These are phyloP conservation scores for Vaccinium myrtillus DNA, from an alignment of 148 eudicot species.

Conservation along the genomic window DNA sequence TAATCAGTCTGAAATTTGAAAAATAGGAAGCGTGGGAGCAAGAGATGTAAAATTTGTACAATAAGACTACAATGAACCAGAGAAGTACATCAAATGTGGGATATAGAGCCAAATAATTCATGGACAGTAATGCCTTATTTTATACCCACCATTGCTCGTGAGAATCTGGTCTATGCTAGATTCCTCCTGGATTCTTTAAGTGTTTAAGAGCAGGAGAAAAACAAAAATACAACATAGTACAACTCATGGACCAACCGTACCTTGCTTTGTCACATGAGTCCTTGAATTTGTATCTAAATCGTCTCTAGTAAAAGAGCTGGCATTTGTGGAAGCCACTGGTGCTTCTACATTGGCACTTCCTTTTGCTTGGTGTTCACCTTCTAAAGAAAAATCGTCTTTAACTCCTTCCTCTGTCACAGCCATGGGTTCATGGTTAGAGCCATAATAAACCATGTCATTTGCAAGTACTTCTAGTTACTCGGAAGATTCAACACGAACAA, in stretches of 20 bases:
- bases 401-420: background rate
- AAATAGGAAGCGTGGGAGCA: background rate
- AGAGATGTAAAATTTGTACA: background rate
- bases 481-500: background rate
- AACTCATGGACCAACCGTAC: background rate
- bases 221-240: background rate
- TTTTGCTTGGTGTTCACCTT: slow-evolving; percentile 6
- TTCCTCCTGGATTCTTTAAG: background rate
- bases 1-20: background rate
- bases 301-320: background rate
- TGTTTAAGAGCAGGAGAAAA: background rate
- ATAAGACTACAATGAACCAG: background rate
- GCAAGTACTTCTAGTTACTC: background rate
- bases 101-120: background rate
- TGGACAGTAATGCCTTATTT: background rate
- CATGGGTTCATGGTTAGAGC: slow-evolving; percentile 9
- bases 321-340: background rate
- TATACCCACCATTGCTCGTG: background rate
- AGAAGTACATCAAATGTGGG: slow-evolving; percentile 1
- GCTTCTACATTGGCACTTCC: background rate
- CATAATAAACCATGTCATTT: background rate
- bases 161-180: background rate
- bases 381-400: background rate
- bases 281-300: background rate
- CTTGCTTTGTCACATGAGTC: background rate